Conservation (phyloP, 345 rosid species). For the Salix suchowensis region DNA sequence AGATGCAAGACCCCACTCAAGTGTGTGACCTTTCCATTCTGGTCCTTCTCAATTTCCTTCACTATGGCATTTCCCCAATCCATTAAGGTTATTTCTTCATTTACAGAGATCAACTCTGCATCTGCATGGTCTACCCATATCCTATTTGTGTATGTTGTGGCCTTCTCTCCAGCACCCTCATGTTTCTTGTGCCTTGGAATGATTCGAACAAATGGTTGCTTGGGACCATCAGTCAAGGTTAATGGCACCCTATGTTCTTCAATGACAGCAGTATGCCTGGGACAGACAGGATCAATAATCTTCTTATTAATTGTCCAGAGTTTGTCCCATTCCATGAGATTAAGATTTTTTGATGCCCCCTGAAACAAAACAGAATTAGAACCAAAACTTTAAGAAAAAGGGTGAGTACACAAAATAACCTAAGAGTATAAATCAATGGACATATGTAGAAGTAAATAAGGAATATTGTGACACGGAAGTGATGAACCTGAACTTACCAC, state of each 20-base stretch:
- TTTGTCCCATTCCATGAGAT: constrained; percentile 98
- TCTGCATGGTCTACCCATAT: constrained; percentile 80
- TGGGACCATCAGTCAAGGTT: constrained; percentile 61
- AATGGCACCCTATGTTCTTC: constrained; percentile 56
- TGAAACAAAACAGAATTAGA: constrained; percentile 23
- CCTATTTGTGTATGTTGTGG: constrained; percentile 69
- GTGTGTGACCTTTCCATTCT: constrained; percentile 49
- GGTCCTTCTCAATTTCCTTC: constrained; percentile 56
- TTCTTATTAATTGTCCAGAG: constrained; percentile 94
- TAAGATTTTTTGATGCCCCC: constrained; percentile 93
- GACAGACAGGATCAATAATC: constrained; percentile 90
- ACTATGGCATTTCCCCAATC: constrained; percentile 92
- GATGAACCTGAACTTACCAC: background rate
- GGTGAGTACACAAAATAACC: background rate
- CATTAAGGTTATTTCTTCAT: constrained; percentile 87
- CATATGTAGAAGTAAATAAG: background rate
- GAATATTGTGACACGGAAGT: background rate
- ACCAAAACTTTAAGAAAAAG: background rate
- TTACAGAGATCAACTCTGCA: constrained; percentile 54
- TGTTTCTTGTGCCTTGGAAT: constrained; percentile 82
- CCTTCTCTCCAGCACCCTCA: constrained; percentile 94
- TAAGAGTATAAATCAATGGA: background rate
- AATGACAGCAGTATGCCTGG: constrained; percentile 87
- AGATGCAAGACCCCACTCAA: constrained; percentile 68
- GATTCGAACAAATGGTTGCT: constrained; percentile 61